These are phyloP conservation scores for Tuber umbilicatum DNA, from an alignment of 495 filamentous ascomycete genomes.

Conservation along the genomic window DNA sequence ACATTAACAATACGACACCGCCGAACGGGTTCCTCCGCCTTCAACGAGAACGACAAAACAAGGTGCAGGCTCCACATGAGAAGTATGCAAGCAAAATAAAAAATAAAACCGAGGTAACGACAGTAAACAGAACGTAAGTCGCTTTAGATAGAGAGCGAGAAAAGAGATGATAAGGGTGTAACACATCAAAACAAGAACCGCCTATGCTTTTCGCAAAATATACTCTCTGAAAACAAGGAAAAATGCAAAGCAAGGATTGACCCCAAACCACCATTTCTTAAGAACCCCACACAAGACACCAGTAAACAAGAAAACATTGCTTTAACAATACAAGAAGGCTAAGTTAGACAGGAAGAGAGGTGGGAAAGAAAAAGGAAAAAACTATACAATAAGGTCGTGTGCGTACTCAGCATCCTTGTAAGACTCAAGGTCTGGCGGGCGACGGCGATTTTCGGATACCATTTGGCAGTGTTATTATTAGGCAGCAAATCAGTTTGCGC, in stretches of 20 bases:
- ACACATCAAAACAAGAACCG: slow-evolving; percentile 1
- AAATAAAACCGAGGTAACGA: slow-evolving; percentile 8
- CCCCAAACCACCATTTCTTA: background rate
- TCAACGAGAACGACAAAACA: slow-evolving; percentile 3
- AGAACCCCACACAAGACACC: background rate
- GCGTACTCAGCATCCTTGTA: background rate
- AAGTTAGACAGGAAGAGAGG: background rate
- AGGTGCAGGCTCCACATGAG: slow-evolving; percentile 1
- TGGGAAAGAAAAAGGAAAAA: slow-evolving; percentile 10
- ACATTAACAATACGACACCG: slow-evolving; percentile 1
- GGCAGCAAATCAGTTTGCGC: background rate
- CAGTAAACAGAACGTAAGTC: slow-evolving; percentile 14
- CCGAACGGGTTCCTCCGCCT: slow-evolving; percentile 3
- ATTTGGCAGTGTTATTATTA: slow-evolving; percentile 4
- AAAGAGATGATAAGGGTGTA: background rate
- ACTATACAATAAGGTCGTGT: slow-evolving; percentile 9
- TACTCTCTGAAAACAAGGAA: slow-evolving; percentile 3
- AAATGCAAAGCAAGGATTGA: background rate
- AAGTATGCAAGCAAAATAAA: slow-evolving; percentile 4
- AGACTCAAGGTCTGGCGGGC: background rate
- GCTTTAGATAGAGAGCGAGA: background rate
- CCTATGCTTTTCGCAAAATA: slow-evolving; percentile 12
- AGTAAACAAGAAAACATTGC: background rate
- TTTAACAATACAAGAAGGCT: background rate
- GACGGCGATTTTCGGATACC: background rate